A percentile compares a stretch with the other conserved stretches of the same genome.
These are phyloP conservation scores for Hymenoscyphus scutula DNA, from an alignment of 2,329 filamentous ascomycete genomes.

Conservation along the genomic window DNA sequence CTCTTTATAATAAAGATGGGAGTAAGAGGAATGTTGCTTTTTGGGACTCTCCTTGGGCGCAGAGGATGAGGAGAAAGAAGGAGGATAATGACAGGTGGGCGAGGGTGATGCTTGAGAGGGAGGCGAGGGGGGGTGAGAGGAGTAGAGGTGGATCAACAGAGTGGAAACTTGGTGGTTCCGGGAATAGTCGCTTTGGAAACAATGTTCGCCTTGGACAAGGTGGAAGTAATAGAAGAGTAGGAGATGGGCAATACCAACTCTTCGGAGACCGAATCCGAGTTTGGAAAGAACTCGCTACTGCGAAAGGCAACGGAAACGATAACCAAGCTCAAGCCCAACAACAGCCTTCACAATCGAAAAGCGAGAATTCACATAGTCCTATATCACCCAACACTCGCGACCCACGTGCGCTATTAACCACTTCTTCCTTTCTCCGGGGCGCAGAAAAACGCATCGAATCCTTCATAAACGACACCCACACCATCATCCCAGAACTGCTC, in stretches of 20 bases:
- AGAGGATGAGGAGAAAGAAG: not conserved
- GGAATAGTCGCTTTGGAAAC: not conserved
- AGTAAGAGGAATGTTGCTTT: not conserved
- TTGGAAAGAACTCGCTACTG: not conserved
- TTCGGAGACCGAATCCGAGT: not conserved
- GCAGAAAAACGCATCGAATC: not conserved
- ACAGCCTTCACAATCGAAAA: not conserved
- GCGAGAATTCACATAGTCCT: not conserved
- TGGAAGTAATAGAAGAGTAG: not conserved
- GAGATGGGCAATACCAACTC: not conserved
- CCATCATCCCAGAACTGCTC: not conserved
- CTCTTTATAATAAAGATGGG: not conserved
- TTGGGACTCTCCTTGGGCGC: not conserved
- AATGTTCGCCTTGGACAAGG: too few relatives aligned
- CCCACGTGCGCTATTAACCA: not conserved
- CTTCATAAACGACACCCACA: not conserved
- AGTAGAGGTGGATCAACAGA: not conserved
- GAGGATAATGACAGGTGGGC: not conserved
- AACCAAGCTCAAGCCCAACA: not conserved
- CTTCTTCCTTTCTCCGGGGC: not conserved
- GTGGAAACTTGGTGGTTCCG: not conserved
- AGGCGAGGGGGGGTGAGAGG: not conserved
- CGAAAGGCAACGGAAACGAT: not conserved
- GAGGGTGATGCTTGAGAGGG: not conserved
- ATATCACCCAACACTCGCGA: not conserved